Percentiles rank a stretch among this genome's conserved stretches.
Conservation (phyloP, 768 basidiomycete genomes). For the Mycena epipterygia region DNA sequence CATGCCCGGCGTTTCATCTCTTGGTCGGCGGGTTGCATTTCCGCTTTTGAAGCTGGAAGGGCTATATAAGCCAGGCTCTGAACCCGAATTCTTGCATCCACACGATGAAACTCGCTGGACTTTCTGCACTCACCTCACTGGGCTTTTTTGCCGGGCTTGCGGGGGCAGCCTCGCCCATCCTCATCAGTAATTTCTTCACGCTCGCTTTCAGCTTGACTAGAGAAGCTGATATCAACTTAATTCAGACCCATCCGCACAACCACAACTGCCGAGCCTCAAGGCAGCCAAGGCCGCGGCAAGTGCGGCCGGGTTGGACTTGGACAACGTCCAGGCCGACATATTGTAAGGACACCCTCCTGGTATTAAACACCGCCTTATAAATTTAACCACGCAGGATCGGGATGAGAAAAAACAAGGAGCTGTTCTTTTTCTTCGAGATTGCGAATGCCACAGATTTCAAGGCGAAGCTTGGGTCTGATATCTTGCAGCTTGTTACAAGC, state of each 20-base stretch:
- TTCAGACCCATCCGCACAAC: not conserved
- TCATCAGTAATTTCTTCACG: conserved; percentile 3
- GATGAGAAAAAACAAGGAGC: conserved; percentile 67
- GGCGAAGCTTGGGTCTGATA: conserved; percentile 49
- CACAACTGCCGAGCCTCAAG: not conserved
- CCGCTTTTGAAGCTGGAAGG: no score
- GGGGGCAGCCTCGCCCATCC: not conserved
- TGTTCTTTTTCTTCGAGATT: conserved; percentile 67
- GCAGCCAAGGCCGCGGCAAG: not conserved
- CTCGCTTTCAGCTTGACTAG: not conserved
- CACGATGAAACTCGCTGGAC: no score
- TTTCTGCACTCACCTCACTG: no score
- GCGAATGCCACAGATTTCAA: conserved; percentile 58
- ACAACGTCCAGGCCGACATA: conserved; percentile 64
- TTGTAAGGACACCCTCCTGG: conserved; percentile 47
- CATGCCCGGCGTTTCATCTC: no score
- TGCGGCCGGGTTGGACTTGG: conserved; percentile 41
- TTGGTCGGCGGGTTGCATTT: no score
- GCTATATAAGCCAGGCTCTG: no score
- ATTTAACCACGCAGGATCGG: conserved; percentile 56
- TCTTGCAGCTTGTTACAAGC: conserved; percentile 62
- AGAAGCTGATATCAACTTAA: not conserved
- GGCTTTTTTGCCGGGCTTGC: no score
- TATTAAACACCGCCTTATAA: not conserved
- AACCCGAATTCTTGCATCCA: no score